A percentile compares a stretch with the other conserved stretches of the same genome.
Conservation (phyloP, 495 filamentous ascomycete genomes). For the Podospora anserina region DNA sequence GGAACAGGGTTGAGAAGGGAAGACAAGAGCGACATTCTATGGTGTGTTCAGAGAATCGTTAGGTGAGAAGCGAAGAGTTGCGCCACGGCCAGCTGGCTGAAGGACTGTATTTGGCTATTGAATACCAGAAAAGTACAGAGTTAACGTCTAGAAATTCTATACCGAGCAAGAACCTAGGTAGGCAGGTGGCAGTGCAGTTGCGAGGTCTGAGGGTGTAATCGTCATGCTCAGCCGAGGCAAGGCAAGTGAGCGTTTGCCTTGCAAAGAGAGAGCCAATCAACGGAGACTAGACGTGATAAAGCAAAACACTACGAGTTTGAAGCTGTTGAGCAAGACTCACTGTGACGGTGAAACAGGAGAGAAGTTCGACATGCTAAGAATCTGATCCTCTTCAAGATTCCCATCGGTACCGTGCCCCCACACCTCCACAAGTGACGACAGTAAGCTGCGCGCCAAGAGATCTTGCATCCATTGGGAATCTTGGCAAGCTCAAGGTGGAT, state of each 20-base stretch:
- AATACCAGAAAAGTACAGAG: neutral
- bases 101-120: neutral
- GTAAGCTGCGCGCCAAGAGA: neutral
- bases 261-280: neutral
- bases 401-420: neutral
- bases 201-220: neutral
- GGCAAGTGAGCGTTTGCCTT: neutral
- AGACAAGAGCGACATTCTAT: slow-evolving; percentile 19
- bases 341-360: neutral
- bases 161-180: neutral
- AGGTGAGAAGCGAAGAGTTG: neutral
- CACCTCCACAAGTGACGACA: neutral
- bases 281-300: neutral
- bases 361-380: neutral
- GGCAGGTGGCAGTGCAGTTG: neutral
- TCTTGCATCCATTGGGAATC: neutral
- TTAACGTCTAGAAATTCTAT: neutral
- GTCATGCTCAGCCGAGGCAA: neutral
- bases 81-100: neutral
- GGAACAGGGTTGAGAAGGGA: slow-evolving; percentile 46
- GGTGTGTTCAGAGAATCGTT: neutral
- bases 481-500: neutral
- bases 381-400: neutral
- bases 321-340: too few relatives aligned
- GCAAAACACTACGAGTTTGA: neutral